Evolutionary conservation across 768 basidiomycete genomes (phyloP).

Genomic region (Phylloporus sp.): DNA sequence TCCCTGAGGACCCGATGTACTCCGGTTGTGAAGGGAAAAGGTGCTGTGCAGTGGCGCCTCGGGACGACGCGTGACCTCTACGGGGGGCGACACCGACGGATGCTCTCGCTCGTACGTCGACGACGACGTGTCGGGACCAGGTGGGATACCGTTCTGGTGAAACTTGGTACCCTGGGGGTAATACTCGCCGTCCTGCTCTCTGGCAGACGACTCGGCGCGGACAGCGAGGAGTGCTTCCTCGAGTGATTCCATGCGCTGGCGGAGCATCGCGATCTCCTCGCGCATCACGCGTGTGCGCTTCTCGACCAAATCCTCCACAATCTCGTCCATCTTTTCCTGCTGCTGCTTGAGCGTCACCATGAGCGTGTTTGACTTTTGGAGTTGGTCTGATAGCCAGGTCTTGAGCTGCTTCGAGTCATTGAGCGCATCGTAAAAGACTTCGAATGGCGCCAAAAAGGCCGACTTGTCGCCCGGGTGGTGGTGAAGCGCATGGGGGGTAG

Average conservation of each 20-base stretch:
- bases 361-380: slow-evolving; percentile 58
- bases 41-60: slow-evolving; percentile 28
- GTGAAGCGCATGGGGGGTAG: slow-evolving; percentile 64
- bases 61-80: slow-evolving; percentile 44
- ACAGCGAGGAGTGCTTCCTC: slow-evolving; percentile 43
- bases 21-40: slow-evolving; percentile 20
- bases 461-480: slow-evolving; percentile 62
- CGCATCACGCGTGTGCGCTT: slow-evolving; percentile 54
- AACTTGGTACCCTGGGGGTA: slow-evolving; percentile 24
- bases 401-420: slow-evolving; percentile 79
- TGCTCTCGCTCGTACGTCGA: slow-evolving; percentile 39
- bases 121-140: slow-evolving; percentile 31
- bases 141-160: slow-evolving; percentile 37
- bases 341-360: slow-evolving; percentile 52
- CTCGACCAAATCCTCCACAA: slow-evolving; percentile 60
- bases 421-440: slow-evolving; percentile 80
- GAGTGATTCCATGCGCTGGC: slow-evolving; percentile 64
- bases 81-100: slow-evolving; percentile 38
- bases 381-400: slow-evolving; percentile 68
- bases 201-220: slow-evolving; percentile 21
- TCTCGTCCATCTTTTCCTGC: slow-evolving; percentile 59
- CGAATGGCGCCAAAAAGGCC: slow-evolving; percentile 80
- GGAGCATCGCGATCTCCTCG: slow-evolving; percentile 57
- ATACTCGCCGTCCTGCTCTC: slow-evolving; percentile 12
- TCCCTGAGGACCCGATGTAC: slow-evolving; percentile 9